Base-by-base conservation (phyloP, 306 rosid genomes). In the barrel medic (Medicago truncatula) region DNA sequence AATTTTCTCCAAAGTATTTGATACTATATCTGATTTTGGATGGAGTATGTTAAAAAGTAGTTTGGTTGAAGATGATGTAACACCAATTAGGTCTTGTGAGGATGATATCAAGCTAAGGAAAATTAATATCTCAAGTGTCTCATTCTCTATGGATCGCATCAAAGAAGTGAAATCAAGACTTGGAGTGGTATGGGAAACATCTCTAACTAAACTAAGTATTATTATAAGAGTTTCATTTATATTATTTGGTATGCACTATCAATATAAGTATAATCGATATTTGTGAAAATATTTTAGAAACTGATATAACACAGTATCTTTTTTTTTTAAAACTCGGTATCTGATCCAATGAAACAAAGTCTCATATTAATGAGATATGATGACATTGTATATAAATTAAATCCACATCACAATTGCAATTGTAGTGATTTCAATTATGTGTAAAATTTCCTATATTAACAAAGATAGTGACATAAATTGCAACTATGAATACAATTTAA, bases 141-240 rank as follows among this genome's bases (percentile, higher is more conserved):
- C 74, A 0, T 76, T 84, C 57, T 74, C 86, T 6, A 34, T 87
- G 28, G 85, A 84, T 39, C 53, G 9, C 7, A 66, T 84, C 75
- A 84, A 70, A 49, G 72, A 67, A 23, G 52, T 84, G 6, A 84
- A 82, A 49, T 43, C 79, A 28, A 73, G 67, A 17, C 88, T 84
- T 77, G 76, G 86, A 79, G 91, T 85, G 87, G 96, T 87, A 80
- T 7, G 84, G 76, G 2, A 70, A 39, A 69, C 60, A 36, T 70
- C 65, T 61, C 52, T 8, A 47, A 9, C 28, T n/a, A 53, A 1
- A 18, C 6, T 20, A 18, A 18, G 2, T 18, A 56, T 56, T 57
- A 21, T 58, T 11, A 21, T 52, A 10, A 21, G 4, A 54, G 6
- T 18, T 54, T 83, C n/a, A n/a, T 1, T 83, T 15, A 46, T 31